Evolutionary conservation across 495 filamentous ascomycete genomes (phyloP).

Genomic region (Daldinia grandis): DNA sequence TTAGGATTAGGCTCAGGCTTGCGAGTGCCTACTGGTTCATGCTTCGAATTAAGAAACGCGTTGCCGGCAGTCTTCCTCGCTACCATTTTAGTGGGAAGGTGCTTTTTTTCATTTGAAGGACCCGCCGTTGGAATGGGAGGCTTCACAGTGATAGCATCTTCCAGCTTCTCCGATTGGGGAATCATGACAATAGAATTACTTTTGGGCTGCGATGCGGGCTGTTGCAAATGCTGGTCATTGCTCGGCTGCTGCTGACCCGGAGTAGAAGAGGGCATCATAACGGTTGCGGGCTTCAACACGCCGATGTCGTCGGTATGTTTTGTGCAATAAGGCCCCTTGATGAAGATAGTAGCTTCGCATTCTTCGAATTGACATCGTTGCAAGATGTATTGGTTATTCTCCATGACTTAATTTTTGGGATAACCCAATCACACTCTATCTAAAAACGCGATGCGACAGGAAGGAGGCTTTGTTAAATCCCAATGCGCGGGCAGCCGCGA

Average conservation of each 20-base stretch:
- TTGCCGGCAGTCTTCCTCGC: slow-evolving; percentile 38
- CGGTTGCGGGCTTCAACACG: background rate
- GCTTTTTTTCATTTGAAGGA: slow-evolving; percentile 29
- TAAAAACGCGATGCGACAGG: background rate
- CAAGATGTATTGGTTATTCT: slow-evolving; percentile 8
- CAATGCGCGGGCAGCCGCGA: slow-evolving; percentile 17
- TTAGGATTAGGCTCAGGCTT: background rate
- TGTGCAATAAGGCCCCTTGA: slow-evolving; percentile 28
- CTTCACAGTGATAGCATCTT: slow-evolving; percentile 38
- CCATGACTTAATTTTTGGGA: slow-evolving; percentile 16
- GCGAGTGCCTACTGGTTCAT: background rate
- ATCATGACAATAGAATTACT: slow-evolving; percentile 4
- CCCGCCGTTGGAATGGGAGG: background rate
- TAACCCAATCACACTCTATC: slow-evolving; percentile 8
- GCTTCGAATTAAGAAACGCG: slow-evolving; percentile 11
- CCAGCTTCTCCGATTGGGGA: slow-evolving; percentile 11
- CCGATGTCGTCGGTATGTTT: slow-evolving; percentile 3
- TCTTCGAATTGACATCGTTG: slow-evolving; percentile 29
- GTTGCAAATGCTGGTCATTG: background rate
- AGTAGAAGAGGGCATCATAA: background rate
- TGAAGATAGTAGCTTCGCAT: slow-evolving; percentile 28
- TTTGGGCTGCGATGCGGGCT: background rate
- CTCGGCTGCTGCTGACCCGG: background rate
- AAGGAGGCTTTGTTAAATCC: slow-evolving; percentile 24
- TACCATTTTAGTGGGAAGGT: slow-evolving; percentile 33